phyloP scores from a whole-genome alignment of 148 eudicot species.

The Diospyros kaki region DNA sequence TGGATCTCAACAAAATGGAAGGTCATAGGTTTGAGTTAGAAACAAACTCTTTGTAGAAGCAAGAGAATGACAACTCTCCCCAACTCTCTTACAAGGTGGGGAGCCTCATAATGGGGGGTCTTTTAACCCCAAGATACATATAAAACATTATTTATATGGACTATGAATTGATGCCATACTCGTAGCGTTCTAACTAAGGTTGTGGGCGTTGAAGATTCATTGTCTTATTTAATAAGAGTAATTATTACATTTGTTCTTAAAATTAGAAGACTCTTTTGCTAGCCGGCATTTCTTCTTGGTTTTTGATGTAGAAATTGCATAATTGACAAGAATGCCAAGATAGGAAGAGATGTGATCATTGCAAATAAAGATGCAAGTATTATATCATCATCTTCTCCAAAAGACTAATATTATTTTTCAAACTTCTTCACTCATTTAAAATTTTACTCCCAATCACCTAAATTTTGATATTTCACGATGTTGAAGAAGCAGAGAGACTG shows the following conservation, averaged over 20 bases:
- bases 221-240: background rate
- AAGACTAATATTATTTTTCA: background rate
- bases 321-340: conserved; percentile 96
- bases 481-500: conserved; percentile 82
- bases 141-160: background rate
- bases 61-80: too few species aligned
- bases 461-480: conserved; percentile 35
- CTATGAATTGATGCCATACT: background rate
- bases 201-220: too few species aligned
- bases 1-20: too few species aligned
- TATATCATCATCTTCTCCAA: background rate
- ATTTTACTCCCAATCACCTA: background rate
- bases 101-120: too few species aligned
- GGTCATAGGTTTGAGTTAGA: too few species aligned
- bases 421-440: background rate
- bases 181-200: too few species aligned
- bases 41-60: too few species aligned
- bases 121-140: background rate
- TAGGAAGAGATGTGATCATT: conserved; percentile 75
- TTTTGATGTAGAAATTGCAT: conserved; percentile 70
- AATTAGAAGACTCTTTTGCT: background rate
- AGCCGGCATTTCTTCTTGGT: background rate
- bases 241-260: background rate
- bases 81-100: too few species aligned
- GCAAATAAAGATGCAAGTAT: conserved; percentile 68